Percentiles rank a stretch among this genome's conserved stretches.
Conservation (phyloP, 2,329 filamentous ascomycete species). For the Drechslerella coelobrocha region DNA sequence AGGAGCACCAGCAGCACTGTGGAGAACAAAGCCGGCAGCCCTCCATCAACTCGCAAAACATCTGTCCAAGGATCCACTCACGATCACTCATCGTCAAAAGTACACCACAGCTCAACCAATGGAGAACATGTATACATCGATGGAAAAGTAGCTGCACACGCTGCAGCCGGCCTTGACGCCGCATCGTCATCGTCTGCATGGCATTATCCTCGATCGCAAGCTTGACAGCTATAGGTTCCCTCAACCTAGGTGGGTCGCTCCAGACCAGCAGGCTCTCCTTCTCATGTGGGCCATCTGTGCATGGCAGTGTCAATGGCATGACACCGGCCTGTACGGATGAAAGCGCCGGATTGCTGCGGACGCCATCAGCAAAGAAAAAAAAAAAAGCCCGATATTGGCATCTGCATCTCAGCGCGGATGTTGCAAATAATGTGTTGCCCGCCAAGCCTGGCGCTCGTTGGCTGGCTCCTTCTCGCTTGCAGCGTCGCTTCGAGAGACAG, state of each 20-base stretch:
- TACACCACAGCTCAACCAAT: no score
- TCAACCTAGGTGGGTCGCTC: no score
- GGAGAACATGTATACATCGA: no score
- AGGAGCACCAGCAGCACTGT: no score
- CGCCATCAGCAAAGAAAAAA: not conserved
- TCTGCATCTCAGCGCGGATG: not conserved
- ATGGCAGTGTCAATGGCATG: constrained; percentile 3
- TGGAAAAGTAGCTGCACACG: no score
- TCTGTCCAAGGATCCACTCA: no score
- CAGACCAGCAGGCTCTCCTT: not conserved
- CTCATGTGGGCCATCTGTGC: no score
- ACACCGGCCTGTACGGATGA: not conserved
- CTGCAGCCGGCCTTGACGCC: no score
- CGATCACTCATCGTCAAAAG: no score
- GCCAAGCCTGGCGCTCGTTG: not conserved
- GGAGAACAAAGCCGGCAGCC: not conserved
- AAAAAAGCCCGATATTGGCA: no score
- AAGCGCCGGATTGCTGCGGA: not conserved
- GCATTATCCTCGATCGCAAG: not conserved
- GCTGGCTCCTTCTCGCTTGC: not conserved
- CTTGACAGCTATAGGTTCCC: constrained; percentile 3
- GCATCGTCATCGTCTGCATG: not conserved
- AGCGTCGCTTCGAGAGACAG: not conserved
- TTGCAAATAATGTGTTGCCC: not conserved
- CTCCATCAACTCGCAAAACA: not conserved